A percentile compares a stretch with the other conserved stretches of the same genome.
phyloP scores from a whole-genome alignment of 352 stramenopile genomes.

The Pythium volutum region DNA sequence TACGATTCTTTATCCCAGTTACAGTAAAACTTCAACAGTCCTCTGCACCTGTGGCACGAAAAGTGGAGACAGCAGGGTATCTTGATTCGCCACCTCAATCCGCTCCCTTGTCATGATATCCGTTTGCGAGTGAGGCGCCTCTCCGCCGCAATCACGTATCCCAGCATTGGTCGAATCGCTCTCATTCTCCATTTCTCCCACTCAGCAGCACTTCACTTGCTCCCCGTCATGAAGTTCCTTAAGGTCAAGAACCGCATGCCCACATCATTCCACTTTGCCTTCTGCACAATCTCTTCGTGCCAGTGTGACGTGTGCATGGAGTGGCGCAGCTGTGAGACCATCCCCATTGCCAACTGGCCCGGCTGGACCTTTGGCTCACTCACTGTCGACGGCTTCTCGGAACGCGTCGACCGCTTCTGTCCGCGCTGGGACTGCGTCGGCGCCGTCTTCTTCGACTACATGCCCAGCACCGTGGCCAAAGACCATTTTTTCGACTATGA shows the following conservation, averaged over 20 bases:
- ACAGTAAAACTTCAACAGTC: too few relatives aligned
- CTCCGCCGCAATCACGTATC: too few relatives aligned
- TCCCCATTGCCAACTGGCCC: neutral
- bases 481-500: neutral
- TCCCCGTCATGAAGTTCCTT: neutral
- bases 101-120: too few relatives aligned
- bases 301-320: neutral
- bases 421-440: slow-evolving; percentile 3
- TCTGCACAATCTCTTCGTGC: neutral
- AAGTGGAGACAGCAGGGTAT: too few relatives aligned
- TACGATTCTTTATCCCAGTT: too few relatives aligned
- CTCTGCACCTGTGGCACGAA: too few relatives aligned
- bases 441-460: neutral
- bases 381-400: neutral
- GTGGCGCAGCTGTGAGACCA: neutral
- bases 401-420: slow-evolving; percentile 5
- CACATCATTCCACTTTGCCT: neutral
- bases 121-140: too few relatives aligned
- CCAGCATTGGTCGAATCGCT: too few relatives aligned
- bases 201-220: neutral
- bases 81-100: too few relatives aligned
- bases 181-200: too few relatives aligned
- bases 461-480: slow-evolving; percentile 28
- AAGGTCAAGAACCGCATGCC: neutral
- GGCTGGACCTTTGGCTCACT: neutral